Base-by-base conservation (phyloP, 495 filamentous ascomycete species). In the Hypoxylon lenormandii region DNA sequence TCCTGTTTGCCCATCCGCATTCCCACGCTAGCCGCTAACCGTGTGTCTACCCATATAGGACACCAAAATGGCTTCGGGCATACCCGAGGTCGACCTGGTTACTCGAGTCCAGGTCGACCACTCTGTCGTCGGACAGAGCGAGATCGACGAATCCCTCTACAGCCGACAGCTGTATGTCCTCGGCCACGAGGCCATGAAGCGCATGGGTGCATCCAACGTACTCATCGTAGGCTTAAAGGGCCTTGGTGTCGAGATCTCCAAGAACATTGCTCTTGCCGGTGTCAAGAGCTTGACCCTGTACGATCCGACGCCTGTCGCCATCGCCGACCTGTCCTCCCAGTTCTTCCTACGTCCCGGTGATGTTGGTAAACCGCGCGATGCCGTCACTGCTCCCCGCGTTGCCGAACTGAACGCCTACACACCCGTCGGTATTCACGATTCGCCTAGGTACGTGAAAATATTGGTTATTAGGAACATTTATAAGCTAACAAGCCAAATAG, bases 151-250 rank as follows among this genome's bases (percentile, higher is more conserved):
- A 80, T 92, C 91, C 52, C 86, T 99, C 66, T 99, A 99, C 85
- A 97, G 93, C 79, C 88, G 96, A 59, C 96, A 99, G 80, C 92
- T 99, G 47, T 96, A 98, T 78, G 95, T 98, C 52, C 88, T 99
- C 60, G 96, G 96, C 28, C 96, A 98, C 80, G 96, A 99, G 83
- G 96, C 96, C 54, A 99, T 99, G 96, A 98, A 96, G 82, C 91
- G 94, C 58, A 99, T 99, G 96, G 86, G 93, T 76, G 91, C 93
- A 50, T 98, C 96, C 18, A 93, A 98, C 77, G 88, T 99, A 45
- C 90, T 99, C 16, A 87, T 99, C 53, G 91, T 93, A 53, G 96
- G 96, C 54, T 80, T 97, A 69, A 92, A 93, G 76, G 95, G 96
- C 16, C 86, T 99, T 30, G 96, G 96, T 80, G 93, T 97, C 49